Conservation (phyloP, 1,284 basidiomycete genomes). For the Cutaneotrichosporon spelunceum region DNA sequence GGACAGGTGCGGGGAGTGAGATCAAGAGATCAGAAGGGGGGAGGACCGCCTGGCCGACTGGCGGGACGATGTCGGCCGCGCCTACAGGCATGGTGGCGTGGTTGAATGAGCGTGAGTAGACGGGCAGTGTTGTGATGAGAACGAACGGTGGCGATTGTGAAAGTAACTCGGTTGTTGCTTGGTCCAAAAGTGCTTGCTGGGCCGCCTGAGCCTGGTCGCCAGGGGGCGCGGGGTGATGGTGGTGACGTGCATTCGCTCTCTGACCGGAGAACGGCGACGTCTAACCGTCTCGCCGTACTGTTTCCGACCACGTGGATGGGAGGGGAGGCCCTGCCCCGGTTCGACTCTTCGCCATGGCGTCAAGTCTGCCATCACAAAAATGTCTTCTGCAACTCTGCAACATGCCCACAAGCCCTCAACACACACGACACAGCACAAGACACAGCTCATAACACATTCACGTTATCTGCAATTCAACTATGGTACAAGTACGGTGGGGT, state of each 20-base stretch:
- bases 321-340: neutral
- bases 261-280: conserved; percentile 6
- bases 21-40: conserved; percentile 38
- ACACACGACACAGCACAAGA: too few relatives aligned
- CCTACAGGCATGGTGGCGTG: conserved; percentile 10
- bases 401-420: too few relatives aligned
- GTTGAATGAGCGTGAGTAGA: neutral
- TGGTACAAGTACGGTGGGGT: neutral
- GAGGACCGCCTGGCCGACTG: conserved; percentile 7
- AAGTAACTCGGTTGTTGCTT: neutral
- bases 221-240: neutral
- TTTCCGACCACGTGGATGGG: neutral
- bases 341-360: neutral
- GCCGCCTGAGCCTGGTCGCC: neutral
- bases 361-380: neutral
- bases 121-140: neutral
- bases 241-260: neutral
- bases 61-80: conserved; percentile 2
- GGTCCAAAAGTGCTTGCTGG: neutral
- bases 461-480: neutral
- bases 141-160: neutral
- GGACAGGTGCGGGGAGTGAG: conserved; percentile 47
- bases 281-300: neutral
- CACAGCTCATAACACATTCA: neutral
- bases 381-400: too few relatives aligned